phyloP scores from a whole-genome alignment of 441 rosid genomes.

The Populus trichocarpa region DNA sequence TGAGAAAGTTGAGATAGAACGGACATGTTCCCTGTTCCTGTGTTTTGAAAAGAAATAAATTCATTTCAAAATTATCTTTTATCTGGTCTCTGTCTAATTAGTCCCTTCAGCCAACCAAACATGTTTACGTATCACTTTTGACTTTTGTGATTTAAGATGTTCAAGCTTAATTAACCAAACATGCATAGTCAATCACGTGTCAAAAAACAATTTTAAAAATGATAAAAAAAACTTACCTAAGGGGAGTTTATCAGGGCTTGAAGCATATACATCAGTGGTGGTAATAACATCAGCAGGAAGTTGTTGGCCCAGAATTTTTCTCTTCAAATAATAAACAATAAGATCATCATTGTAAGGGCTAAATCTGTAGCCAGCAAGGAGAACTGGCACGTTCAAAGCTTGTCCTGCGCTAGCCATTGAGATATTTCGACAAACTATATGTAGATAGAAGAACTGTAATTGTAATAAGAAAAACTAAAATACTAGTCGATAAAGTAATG shows the following conservation, averaged over 20 bases:
- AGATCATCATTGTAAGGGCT: neutral
- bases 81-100: neutral
- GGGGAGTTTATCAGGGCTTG: too few species aligned
- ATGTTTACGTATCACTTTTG: neutral
- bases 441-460: neutral
- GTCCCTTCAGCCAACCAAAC: neutral
- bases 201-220: too few species aligned
- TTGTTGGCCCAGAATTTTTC: too few species aligned
- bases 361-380: neutral
- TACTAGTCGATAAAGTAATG: neutral
- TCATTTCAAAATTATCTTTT: neutral
- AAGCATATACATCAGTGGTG: too few species aligned
- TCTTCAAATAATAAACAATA: too few species aligned
- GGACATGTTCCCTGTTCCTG: neutral
- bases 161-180: neutral
- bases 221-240: too few species aligned
- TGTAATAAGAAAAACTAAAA: neutral
- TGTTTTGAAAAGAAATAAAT: neutral
- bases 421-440: neutral
- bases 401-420: neutral
- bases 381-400: neutral
- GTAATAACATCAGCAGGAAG: too few species aligned
- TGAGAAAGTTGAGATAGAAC: neutral
- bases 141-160: neutral
- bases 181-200: neutral